Conservation (phyloP, 352 stramenopile genomes). For the Globisporangium sylvaticum region DNA sequence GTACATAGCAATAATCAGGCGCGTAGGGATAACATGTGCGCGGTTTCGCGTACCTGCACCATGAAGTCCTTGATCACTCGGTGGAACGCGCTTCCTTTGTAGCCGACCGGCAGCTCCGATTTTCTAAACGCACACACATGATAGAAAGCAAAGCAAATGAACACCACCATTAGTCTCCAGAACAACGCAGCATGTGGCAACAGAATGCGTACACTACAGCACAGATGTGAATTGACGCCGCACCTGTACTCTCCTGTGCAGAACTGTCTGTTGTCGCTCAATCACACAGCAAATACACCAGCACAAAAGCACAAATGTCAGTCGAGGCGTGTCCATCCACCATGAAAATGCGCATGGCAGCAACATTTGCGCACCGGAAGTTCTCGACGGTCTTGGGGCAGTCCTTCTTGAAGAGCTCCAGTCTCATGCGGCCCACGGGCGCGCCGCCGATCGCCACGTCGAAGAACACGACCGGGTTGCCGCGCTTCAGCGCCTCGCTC, state of each 20-base stretch:
- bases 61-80: slow-evolving; percentile 92
- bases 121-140: slow-evolving; percentile 31
- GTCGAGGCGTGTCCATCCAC: background rate
- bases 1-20: background rate
- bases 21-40: background rate
- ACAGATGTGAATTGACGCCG: slow-evolving; percentile 21
- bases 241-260: slow-evolving; percentile 95
- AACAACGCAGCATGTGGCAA: background rate
- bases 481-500: slow-evolving; percentile 88
- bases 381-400: slow-evolving; percentile 97
- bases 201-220: background rate
- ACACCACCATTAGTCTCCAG: background rate
- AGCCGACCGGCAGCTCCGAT: slow-evolving; percentile 81
- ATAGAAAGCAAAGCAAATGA: background rate
- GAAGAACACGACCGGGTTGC: slow-evolving; percentile 96
- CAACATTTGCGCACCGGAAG: slow-evolving; percentile 60
- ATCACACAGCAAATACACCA: slow-evolving; percentile 9
- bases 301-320: background rate
- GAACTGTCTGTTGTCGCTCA: slow-evolving; percentile 76
- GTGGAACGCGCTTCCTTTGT: slow-evolving; percentile 88
- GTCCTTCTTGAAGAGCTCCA: slow-evolving; percentile 96
- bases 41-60: slow-evolving; percentile 40
- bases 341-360: background rate
- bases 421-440: slow-evolving; percentile 88
- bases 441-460: slow-evolving; percentile 89